Conservation (phyloP, 1,284 basidiomycete species). For the Xerocomus minutiporus region DNA sequence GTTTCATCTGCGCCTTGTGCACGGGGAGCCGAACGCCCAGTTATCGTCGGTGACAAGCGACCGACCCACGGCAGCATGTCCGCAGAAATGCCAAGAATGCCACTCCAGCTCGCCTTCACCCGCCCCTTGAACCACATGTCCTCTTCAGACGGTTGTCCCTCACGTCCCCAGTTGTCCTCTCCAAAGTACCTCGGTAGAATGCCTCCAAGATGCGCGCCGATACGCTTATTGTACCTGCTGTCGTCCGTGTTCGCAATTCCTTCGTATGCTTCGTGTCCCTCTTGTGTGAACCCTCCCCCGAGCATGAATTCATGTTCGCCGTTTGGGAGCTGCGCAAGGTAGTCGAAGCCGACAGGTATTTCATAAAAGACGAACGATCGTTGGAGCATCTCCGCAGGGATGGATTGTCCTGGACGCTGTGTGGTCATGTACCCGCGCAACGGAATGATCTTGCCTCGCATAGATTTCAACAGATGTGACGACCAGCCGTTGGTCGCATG, state of each 20-base stretch:
- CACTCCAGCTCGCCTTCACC: constrained; percentile 48
- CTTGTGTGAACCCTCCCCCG: constrained; percentile 43
- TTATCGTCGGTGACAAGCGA: constrained; percentile 35
- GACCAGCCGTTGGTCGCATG: constrained; percentile 62
- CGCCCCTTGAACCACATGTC: constrained; percentile 36
- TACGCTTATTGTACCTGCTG: constrained; percentile 31
- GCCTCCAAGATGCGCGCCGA: constrained; percentile 38
- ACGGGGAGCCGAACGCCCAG: constrained; percentile 32
- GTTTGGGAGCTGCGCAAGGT: constrained; percentile 46
- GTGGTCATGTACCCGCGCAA: constrained; percentile 48
- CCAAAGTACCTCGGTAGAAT: constrained; percentile 45
- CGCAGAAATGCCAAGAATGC: constrained; percentile 46
- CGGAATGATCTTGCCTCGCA: constrained; percentile 46
- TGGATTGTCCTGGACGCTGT: constrained; percentile 41
- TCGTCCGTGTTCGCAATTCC: constrained; percentile 46
- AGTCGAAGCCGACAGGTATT: constrained; percentile 43
- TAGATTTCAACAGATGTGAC: constrained; percentile 44
- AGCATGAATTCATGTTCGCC: constrained; percentile 46
- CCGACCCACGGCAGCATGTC: constrained; percentile 47
- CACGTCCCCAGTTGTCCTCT: constrained; percentile 37
- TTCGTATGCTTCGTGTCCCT: constrained; percentile 31
- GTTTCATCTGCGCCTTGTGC: background rate
- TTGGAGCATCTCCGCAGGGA: constrained; percentile 28
- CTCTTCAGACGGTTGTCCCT: constrained; percentile 21
- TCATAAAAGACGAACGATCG: constrained; percentile 43